Evolutionary conservation across 2,329 filamentous ascomycete species (phyloP), one percentile per base, ranked within the genome.

Genomic region (Aspergillus ruber): DNA sequence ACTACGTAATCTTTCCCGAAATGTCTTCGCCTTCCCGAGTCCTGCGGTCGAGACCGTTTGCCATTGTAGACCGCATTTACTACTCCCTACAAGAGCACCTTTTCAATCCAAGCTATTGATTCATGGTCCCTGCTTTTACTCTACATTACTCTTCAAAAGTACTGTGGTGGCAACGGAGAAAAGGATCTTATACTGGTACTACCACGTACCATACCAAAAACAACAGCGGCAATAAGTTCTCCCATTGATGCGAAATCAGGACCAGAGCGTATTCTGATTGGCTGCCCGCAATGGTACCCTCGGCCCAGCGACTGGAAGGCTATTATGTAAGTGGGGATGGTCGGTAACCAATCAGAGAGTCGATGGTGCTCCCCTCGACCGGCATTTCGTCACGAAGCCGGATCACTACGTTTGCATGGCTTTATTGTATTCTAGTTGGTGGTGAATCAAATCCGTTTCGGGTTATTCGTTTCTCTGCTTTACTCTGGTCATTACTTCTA

Each of bases 171-270:
- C 33, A 35, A 35, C 33, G 33, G 33, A 8, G 6, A 35, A 17
- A 35, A 35, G 33, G 33, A 35, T 35, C 13, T 35, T 29, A 12
- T 29, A 29, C 25, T 29, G 10, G 25, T 5, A 29, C 25, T 29
- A 29, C 25, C 5, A 29, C 25, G 25, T 29, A 12, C 25, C 25
- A 29, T 29, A 13, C 20, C n/a, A 44, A 50, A 51, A 53, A 50
- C 51, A 12, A 29, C 50, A 57, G 53, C 62, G 63, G 62, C 56
- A 64, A 64, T 66, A 58, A 51, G 52, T 64, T 65, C 59, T 58
- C 57, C 58, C 62, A 57, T 59, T 39, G 36, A 21, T 39, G 36
- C 36, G 36, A 39, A 39, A 21, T 39, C 15, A 12, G 15, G 17
- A 39, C n/a, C 10, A 20, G 9, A 3, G 15, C 15, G 36, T 3